Conservation (phyloP, 345 rosid genomes). For the Sisymbrium irio region DNA sequence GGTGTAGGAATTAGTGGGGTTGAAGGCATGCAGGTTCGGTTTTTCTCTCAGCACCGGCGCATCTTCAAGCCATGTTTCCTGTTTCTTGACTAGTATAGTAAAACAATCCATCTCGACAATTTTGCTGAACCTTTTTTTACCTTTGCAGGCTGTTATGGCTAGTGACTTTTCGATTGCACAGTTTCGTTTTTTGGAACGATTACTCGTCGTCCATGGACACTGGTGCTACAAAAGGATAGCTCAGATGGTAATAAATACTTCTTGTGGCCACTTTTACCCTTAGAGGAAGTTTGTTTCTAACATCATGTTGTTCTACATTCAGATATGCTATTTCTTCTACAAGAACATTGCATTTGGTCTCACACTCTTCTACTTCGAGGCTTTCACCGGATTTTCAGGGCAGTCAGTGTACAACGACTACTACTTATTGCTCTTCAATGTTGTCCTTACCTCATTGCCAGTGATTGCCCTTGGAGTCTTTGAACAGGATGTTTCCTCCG, state of each 20-base stretch:
- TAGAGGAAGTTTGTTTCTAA: background rate
- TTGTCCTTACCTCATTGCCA: constrained; percentile 86
- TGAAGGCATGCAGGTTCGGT: constrained; percentile 98
- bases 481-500: constrained; percentile 92
- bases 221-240: constrained; percentile 99
- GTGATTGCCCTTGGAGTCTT: constrained; percentile 95
- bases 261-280: constrained; percentile 9
- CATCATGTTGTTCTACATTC: constrained; percentile 25
- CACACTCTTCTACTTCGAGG: constrained; percentile 96
- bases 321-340: constrained; percentile 99
- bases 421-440: constrained; percentile 86
- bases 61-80: background rate
- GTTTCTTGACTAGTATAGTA: background rate
- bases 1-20: constrained; percentile 99
- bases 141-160: constrained; percentile 95
- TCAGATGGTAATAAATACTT: constrained; percentile 69
- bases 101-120: background rate
- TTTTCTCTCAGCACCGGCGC: constrained; percentile 12
- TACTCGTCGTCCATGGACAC: constrained; percentile 96
- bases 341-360: constrained; percentile 96
- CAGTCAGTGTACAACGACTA: constrained; percentile 91
- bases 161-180: constrained; percentile 96
- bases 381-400: constrained; percentile 85
- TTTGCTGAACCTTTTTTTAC: background rate
- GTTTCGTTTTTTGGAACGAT: constrained; percentile 91